Conservation (phyloP, 2,329 filamentous ascomycete species). For the Hypocreales sp. region DNA sequence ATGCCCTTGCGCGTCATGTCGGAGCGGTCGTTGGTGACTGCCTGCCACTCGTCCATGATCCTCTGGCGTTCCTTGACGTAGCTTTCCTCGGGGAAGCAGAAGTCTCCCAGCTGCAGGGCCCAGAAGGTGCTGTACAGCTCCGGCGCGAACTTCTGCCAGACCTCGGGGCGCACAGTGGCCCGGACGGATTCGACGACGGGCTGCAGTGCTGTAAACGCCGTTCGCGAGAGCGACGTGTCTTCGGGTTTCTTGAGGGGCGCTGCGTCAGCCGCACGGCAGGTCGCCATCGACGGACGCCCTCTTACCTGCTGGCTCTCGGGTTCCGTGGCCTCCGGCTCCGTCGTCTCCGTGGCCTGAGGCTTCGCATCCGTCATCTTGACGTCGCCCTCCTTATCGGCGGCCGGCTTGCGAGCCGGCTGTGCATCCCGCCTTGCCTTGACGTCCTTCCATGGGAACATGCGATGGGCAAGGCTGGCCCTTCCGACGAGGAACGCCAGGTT, state of each 20-base stretch:
- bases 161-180: conserved; percentile 40
- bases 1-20: conserved; percentile 54
- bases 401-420: conserved; percentile 10
- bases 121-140: conserved; percentile 87
- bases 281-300: no score
- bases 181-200: conserved; percentile 57
- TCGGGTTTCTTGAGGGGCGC: conserved; percentile 15
- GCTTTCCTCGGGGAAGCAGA: conserved; percentile 58
- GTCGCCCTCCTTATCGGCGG: conserved; percentile 40
- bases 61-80: conserved; percentile 65
- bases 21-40: conserved; percentile 54
- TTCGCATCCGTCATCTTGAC: conserved; percentile 29
- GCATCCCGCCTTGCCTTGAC: conserved; percentile 12
- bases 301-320: conserved; percentile 20
- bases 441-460: conserved; percentile 31
- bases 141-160: conserved; percentile 56
- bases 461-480: conserved; percentile 56
- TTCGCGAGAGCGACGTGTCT: conserved; percentile 15
- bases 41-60: conserved; percentile 49
- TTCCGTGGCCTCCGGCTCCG: conserved; percentile 11
- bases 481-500: conserved; percentile 75
- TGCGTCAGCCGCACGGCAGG: conserved; percentile 13
- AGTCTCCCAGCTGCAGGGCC: conserved; percentile 71
- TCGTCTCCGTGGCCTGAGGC: conserved; percentile 9
- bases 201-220: conserved; percentile 33